Evolutionary conservation across 371 early-diverging fungal genomes (phyloP).

Genomic region (Actinomortierella ambigua): DNA sequence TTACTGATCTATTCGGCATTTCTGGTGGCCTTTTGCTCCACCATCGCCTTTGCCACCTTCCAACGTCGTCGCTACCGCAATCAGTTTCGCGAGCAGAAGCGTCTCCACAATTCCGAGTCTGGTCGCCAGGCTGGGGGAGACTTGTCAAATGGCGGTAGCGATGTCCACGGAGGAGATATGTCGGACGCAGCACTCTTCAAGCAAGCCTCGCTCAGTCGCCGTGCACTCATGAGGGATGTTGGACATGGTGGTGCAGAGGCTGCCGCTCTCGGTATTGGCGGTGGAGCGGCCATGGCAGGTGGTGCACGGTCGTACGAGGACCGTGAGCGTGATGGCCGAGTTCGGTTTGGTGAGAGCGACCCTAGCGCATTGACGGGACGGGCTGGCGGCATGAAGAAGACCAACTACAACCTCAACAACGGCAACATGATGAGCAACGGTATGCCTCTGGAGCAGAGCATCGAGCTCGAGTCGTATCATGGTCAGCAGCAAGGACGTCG

Average conservation of each 20-base stretch:
- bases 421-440: not conserved
- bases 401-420: not conserved
- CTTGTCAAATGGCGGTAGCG: slow-evolving; percentile 3
- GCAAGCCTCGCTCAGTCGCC: slow-evolving; percentile 39
- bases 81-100: slow-evolving; percentile 29
- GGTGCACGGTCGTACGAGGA: slow-evolving; percentile 32
- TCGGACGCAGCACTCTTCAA: slow-evolving; percentile 38
- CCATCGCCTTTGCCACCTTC: slow-evolving; percentile 31
- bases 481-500: slow-evolving; percentile 6
- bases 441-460: slow-evolving; percentile 1
- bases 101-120: slow-evolving; percentile 14
- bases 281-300: slow-evolving; percentile 18
- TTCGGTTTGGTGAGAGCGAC: slow-evolving; percentile 28
- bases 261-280: slow-evolving; percentile 47
- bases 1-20: slow-evolving; percentile 33
- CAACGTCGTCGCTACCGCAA: slow-evolving; percentile 31
- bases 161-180: slow-evolving; percentile 9
- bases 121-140: slow-evolving; percentile 12
- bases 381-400: slow-evolving; percentile 41
- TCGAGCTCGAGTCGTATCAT: slow-evolving; percentile 31
- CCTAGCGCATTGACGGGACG: slow-evolving; percentile 19
- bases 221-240: slow-evolving; percentile 35
- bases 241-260: slow-evolving; percentile 52
- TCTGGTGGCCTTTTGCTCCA: slow-evolving; percentile 19
- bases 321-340: slow-evolving; percentile 8